Percentiles rank a stretch among this genome's conserved stretches.
These are phyloP conservation scores for Yarrowia deformans DNA, from an alignment of 805 yeast genomes.

Conservation along the genomic window DNA sequence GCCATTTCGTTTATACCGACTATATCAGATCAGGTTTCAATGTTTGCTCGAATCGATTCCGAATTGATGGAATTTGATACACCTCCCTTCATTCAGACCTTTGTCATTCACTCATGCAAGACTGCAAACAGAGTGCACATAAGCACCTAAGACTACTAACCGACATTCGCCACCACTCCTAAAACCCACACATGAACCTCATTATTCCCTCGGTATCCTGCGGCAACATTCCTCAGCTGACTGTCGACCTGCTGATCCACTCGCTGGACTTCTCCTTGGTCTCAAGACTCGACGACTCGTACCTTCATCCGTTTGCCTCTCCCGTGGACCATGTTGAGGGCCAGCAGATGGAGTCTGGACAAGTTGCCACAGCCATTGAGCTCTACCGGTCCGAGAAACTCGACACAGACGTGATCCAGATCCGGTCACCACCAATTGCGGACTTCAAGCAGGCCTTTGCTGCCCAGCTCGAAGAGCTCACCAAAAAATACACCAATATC, in stretches of 20 bases:
- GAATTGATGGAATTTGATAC: too few species aligned
- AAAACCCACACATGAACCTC: conserved; percentile 44
- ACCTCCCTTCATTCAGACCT: background rate
- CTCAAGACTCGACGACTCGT: conserved; percentile 64
- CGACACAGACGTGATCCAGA: conserved; percentile 70
- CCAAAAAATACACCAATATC: conserved; percentile 46
- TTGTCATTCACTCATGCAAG: background rate
- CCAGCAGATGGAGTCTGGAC: conserved; percentile 43
- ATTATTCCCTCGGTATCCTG: conserved; percentile 82
- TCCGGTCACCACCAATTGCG: conserved; percentile 84
- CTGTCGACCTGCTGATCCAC: conserved; percentile 75
- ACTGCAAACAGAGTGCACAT: conserved; percentile 19
- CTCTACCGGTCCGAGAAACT: conserved; percentile 55
- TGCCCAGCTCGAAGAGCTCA: conserved; percentile 5
- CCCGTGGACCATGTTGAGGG: conserved; percentile 61
- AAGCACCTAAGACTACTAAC: too few species aligned
- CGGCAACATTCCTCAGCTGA: conserved; percentile 89
- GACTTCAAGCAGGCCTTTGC: conserved; percentile 62
- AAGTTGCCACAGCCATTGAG: conserved; percentile 70
- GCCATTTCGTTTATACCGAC: too few species aligned
- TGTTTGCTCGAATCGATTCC: too few species aligned
- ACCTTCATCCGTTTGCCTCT: conserved; percentile 81
- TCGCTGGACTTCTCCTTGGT: conserved; percentile 62
- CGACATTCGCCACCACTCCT: background rate
- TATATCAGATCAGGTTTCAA: too few species aligned